Conservation (phyloP, 805 yeast genomes). For the Starmerella bombicola region DNA sequence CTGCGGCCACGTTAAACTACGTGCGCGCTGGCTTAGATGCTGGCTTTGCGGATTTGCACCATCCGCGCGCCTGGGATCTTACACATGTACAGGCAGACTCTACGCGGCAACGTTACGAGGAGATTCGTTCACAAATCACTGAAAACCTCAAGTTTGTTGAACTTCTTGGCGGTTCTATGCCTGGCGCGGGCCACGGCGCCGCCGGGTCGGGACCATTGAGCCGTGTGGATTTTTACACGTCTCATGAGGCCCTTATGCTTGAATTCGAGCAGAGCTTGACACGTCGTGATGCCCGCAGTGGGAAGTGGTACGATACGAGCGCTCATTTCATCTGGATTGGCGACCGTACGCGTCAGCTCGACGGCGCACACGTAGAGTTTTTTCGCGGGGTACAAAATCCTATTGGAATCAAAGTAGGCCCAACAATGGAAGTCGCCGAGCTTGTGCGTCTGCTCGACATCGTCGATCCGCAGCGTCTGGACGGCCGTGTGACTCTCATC, state of each 20-base stretch:
- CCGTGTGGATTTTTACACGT: constrained; percentile 32
- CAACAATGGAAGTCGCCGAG: constrained; percentile 31
- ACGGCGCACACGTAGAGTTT: constrained; percentile 37
- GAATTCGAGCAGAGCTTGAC: constrained; percentile 35
- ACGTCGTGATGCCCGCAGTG: constrained; percentile 24
- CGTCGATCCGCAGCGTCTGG: constrained; percentile 30
- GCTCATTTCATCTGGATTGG: constrained; percentile 37
- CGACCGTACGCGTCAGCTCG: constrained; percentile 34
- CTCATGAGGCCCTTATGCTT: constrained; percentile 34
- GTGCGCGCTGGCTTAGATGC: constrained; percentile 28
- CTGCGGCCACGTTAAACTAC: constrained; percentile 35
- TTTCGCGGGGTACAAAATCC: constrained; percentile 35
- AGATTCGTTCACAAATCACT: constrained; percentile 28
- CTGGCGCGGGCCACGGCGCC: no score
- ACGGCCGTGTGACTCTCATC: constrained; percentile 34
- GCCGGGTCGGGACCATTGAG: constrained; percentile 24
- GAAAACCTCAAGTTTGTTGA: constrained; percentile 32
- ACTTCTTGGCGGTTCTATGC: constrained; percentile 33
- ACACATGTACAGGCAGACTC: constrained; percentile 31
- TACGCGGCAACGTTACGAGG: constrained; percentile 32
- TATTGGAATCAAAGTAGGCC: constrained; percentile 36
- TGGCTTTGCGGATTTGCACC: constrained; percentile 34
- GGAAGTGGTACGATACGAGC: constrained; percentile 32
- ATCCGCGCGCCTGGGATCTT: constrained; percentile 33
- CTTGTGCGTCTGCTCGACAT: constrained; percentile 30